A percentile compares a stretch with the other conserved stretches of the same genome.
phyloP scores from a whole-genome alignment of 139 green algal genomes.

The Chlamydomonas sphaeroides region DNA sequence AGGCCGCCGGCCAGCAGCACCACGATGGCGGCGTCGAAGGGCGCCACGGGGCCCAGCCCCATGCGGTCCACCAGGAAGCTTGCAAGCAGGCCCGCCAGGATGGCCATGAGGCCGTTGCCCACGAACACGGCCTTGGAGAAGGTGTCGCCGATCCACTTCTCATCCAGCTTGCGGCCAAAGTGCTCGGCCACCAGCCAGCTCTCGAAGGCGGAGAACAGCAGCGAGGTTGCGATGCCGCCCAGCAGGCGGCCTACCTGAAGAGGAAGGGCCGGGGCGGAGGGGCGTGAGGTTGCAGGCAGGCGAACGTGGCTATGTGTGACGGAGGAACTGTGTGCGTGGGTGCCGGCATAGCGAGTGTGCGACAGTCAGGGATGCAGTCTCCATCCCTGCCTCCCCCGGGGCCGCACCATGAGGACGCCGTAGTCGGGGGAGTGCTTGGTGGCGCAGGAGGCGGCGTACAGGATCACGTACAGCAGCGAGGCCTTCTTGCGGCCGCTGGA shows the following conservation, averaged over 20 bases:
- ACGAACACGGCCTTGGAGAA: slow-evolving; percentile 95
- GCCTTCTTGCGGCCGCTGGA: slow-evolving; percentile 91
- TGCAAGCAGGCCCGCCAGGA: slow-evolving; percentile 89
- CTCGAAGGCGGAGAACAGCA: slow-evolving; percentile 98
- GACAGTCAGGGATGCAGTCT: too few relatives aligned
- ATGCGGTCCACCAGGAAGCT: slow-evolving; percentile 87
- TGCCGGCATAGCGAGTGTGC: too few relatives aligned
- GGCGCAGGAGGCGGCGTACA: slow-evolving; percentile 89
- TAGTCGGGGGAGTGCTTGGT: slow-evolving; percentile 97
- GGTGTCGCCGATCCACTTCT: slow-evolving; percentile 83
- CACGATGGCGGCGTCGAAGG: slow-evolving; percentile 91
- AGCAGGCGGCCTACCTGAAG: slow-evolving; percentile 90
- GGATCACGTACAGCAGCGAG: slow-evolving; percentile 86
- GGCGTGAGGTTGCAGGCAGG: too few relatives aligned
- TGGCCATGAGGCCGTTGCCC: slow-evolving; percentile 96
- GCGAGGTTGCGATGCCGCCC: slow-evolving; percentile 95
- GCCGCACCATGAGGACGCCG: slow-evolving; percentile 77
- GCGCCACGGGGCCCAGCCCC: slow-evolving; percentile 88
- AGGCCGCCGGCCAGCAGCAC: slow-evolving; percentile 84
- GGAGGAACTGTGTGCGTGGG: too few relatives aligned
- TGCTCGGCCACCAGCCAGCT: slow-evolving; percentile 96
- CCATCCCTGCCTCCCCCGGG: too few relatives aligned
- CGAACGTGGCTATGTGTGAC: too few relatives aligned
- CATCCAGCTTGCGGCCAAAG: slow-evolving; percentile 80
- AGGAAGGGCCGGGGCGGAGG: too few relatives aligned